Evolutionary conservation across 352 stramenopile genomes (phyloP), one percentile per base, ranked within the genome.

Genomic region (Phytophthora citrophthora): DNA sequence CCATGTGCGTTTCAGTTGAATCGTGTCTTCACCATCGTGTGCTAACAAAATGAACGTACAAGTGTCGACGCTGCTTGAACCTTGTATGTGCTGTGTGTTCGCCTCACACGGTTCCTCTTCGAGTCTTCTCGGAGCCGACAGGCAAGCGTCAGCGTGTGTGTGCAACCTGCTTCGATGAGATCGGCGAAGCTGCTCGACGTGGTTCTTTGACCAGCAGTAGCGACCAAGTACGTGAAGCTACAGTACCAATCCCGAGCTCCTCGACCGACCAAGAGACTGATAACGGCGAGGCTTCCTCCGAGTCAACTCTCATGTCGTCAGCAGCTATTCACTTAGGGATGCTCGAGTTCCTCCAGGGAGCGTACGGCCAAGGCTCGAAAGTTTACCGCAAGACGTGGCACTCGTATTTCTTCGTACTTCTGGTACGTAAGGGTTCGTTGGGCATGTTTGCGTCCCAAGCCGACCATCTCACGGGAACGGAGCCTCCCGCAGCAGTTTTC

Each of bases 11-110:
- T 32, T 18, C 45, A 18, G 9, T n/a, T 54, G 12, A 45, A 46
- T 38, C 20, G 11, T 27, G 5, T 52, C 44, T 38, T 27, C 11
- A 18, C 16, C 24, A 54, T 41, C 51, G 13, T 32, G 18, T 44
- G 27, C 53, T 64, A 63, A 34, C 29, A 34, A 34, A 20, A 57
- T 52, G 20, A 38, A 24, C 23, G 38, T 9, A 15, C 3, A 43
- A 91, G 82, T 91, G 82, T 53, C 79, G 82, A 0, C 82, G 82
- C 24, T 91, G 82, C 24, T 70, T 83, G 40, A 81, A 57, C 46
- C 74, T 91, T 32, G 79, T 91, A 29, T 91, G 82, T 47, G 79
- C 82, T 11, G 77, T 88, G 47, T 91, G 82, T 44, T 89, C 79
- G 5, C 78, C 82, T 1, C 70, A 83, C 47, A 51, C 67, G 6